phyloP scores from a whole-genome alignment of 495 filamentous ascomycete species.

The Delitschia confertaspora region DNA sequence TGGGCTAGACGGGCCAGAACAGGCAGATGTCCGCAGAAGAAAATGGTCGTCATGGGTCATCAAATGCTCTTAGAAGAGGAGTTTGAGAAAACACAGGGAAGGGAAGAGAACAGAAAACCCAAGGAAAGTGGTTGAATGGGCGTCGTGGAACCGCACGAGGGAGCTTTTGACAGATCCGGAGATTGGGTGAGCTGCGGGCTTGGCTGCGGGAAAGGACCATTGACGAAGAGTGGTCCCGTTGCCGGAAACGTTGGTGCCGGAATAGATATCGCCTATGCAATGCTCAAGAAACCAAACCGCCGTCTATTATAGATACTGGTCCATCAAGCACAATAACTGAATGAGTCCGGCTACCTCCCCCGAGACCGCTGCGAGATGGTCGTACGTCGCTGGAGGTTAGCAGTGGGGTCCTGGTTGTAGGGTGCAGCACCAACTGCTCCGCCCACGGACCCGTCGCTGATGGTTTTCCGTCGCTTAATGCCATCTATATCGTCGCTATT shows the following conservation, averaged over 20 bases:
- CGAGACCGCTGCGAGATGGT: conserved; percentile 16
- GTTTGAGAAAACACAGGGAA: conserved; percentile 24
- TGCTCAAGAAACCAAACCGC: conserved; percentile 10
- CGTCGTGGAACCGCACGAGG: background rate
- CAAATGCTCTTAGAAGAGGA: conserved; percentile 18
- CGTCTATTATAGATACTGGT: conserved; percentile 24
- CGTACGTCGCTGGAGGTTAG: conserved; percentile 17
- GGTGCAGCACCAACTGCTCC: conserved; percentile 37
- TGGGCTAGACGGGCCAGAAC: conserved; percentile 7
- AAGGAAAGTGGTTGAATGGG: conserved; percentile 15
- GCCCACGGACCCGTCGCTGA: conserved; percentile 50
- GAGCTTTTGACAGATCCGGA: too few species aligned
- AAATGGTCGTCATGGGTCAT: conserved; percentile 26
- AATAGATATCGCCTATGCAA: conserved; percentile 12
- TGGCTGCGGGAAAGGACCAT: too few species aligned
- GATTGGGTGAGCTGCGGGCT: too few species aligned
- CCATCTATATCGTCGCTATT: conserved; percentile 46
- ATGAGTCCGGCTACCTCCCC: conserved; percentile 15
- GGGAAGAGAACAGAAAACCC: conserved; percentile 19
- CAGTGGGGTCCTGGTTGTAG: conserved; percentile 19
- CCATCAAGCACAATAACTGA: conserved; percentile 16
- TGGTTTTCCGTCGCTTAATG: conserved; percentile 76
- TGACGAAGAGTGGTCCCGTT: too few species aligned
- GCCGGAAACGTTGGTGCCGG: too few species aligned
- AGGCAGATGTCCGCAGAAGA: conserved; percentile 6